Evolutionary conservation across 2,329 filamentous ascomycete genomes (phyloP), one percentile per base, ranked within the genome.

Genomic region (Ophiosphaerella korrae): DNA sequence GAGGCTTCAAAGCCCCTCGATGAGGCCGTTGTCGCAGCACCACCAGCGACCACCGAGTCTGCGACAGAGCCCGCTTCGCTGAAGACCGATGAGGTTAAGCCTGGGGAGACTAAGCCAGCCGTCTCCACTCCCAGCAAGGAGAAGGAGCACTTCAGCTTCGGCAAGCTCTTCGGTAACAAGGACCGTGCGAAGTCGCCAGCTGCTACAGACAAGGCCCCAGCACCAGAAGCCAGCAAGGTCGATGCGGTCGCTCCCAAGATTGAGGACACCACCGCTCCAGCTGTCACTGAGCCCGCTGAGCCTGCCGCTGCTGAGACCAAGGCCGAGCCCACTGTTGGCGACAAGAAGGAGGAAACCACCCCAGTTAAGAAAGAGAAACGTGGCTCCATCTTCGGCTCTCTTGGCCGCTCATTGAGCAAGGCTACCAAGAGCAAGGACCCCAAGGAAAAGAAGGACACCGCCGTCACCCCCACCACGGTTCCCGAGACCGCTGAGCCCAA

Each of bases 301-400:
- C 53, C 70, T 32, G 63, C 46, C 32, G 58, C 61, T 38, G 50
- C 64, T 21, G 52, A 58, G 43, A 55, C 74, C 62, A 74, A 68
- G 57, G 72, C 74, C 33, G 79, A 82, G 54, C 72, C 59, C n/a
- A 56, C 61, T 43, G 78, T 80, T 45, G 74, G 57, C 42, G 62
- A 66, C 57, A 54, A 64, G 50, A 58, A 63, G 50, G 60, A 64
- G 46, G 58, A 61, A 60, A 74, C 81, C 6, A 42, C 40, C n/a
- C 42, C 42, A 57, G 74, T 75, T 40, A 70, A 80, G 62, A 90
- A 89, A 83, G 83, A 84, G 77, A 96, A 95, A 89, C 89, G 91
- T 75, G 85, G 87, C 78, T 93, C 89, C 62, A 87, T 92, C 69
- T 95, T 95, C 76, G 85, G 84, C 64, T 87, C 86, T 67, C 84